Evolutionary conservation across 306 rosid species (phyloP).

Genomic region (barrel medic (Medicago truncatula)): DNA sequence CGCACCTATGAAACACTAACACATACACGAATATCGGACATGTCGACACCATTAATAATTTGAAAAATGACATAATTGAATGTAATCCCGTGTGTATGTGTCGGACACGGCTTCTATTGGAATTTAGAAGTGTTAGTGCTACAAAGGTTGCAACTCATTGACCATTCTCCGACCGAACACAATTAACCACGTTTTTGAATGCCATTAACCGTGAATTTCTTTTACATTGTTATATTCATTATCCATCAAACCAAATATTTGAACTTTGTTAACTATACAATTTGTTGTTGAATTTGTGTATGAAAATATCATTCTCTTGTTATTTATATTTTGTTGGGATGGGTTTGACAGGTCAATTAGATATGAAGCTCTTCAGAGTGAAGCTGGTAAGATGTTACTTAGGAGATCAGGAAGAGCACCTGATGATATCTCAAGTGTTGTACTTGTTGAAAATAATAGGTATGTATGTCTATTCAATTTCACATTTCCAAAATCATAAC

Average conservation of each 20-base stretch:
- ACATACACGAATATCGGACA: too few relatives aligned
- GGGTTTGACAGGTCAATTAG: slow-evolving; percentile 68
- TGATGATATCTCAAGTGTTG: slow-evolving; percentile 95
- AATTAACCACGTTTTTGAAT: too few relatives aligned
- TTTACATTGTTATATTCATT: too few relatives aligned
- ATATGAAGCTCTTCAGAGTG: slow-evolving; percentile 92
- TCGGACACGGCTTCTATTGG: too few relatives aligned
- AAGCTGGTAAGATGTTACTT: slow-evolving; percentile 79
- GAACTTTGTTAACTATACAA: background rate
- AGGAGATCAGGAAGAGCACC: slow-evolving; percentile 94
- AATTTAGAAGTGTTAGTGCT: too few relatives aligned
- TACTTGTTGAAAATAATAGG: slow-evolving; percentile 85
- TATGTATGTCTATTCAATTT: slow-evolving; percentile 6
- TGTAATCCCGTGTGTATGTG: too few relatives aligned
- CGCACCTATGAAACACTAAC: too few relatives aligned
- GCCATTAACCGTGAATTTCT: too few relatives aligned
- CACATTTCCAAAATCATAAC: background rate
- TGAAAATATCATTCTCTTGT: background rate
- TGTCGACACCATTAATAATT: too few relatives aligned
- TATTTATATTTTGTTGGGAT: background rate
- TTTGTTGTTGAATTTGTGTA: background rate
- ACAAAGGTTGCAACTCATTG: background rate
- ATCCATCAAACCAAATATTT: background rate
- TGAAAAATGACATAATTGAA: too few relatives aligned
- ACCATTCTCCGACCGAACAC: background rate